Conservation (phyloP, 2,329 filamentous ascomycete genomes). For the Nemania sp. region DNA sequence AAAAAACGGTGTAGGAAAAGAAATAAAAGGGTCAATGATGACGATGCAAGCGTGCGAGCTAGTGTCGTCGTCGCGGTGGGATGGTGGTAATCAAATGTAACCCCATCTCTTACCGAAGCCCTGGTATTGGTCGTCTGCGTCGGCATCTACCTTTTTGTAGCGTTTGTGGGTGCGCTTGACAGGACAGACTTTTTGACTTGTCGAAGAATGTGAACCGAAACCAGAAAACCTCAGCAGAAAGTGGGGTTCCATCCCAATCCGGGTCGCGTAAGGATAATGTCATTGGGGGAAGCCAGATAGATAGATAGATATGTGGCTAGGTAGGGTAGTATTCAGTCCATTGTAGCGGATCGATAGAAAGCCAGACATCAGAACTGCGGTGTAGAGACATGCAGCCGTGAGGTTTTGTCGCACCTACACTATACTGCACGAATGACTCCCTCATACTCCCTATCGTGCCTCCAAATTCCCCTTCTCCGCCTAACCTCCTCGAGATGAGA, state of each 20-base stretch:
- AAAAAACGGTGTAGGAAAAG: conserved; percentile 9
- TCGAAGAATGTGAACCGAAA: too few species aligned
- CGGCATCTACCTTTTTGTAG: background rate
- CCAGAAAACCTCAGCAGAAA: conserved; percentile 8
- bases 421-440: background rate
- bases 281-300: background rate
- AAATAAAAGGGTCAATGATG: conserved; percentile 4
- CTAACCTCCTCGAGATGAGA: conserved; percentile 19
- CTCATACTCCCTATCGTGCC: background rate
- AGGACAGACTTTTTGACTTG: too few species aligned
- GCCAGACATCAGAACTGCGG: background rate
- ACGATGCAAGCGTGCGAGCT: conserved; percentile 13
- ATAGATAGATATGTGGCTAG: background rate
- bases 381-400: background rate
- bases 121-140: conserved; percentile 14
- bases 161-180: too few species aligned
- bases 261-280: background rate
- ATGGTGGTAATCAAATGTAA: conserved; percentile 39
- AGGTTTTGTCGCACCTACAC: background rate
- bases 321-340: too few species aligned
- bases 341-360: background rate
- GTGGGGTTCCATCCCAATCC: conserved; percentile 12
- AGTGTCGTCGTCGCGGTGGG: conserved; percentile 2
- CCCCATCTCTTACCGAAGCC: conserved; percentile 27
- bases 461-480: background rate